Percentiles rank a stretch among this genome's conserved stretches.
Conservation (phyloP, 2,329 filamentous ascomycete species). For the Endothia cerciana region DNA sequence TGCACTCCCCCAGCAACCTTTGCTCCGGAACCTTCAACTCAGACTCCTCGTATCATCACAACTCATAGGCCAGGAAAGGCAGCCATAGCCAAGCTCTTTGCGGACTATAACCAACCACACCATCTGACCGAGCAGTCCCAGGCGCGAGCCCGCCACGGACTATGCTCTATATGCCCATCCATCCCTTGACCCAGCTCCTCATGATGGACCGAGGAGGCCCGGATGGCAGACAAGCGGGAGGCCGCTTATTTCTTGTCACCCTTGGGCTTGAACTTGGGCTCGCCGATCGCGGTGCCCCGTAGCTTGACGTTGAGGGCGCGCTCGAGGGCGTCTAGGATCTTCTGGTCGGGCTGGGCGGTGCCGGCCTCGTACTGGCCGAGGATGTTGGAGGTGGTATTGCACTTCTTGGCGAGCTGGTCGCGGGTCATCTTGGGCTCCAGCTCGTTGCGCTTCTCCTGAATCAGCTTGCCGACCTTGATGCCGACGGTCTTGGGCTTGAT, state of each 20-base stretch:
- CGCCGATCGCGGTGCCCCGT: constrained; percentile 81
- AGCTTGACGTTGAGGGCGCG: constrained; percentile 86
- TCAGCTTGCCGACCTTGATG: constrained; percentile 78
- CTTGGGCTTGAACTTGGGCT: constrained; percentile 64
- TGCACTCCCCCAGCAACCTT: constrained; percentile 10
- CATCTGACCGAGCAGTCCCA: neutral
- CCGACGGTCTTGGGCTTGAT: constrained; percentile 95
- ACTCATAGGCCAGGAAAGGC: constrained; percentile 1
- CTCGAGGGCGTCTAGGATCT: constrained; percentile 78
- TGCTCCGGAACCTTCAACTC: constrained; percentile 1
- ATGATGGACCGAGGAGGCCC: neutral
- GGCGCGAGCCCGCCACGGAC: too few relatives aligned
- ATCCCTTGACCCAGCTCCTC: neutral
- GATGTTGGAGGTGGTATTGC: constrained; percentile 81
- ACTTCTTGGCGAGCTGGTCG: constrained; percentile 82
- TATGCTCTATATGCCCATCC: neutral
- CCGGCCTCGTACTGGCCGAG: constrained; percentile 87
- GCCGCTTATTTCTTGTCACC: constrained; percentile 35
- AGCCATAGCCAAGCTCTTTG: neutral
- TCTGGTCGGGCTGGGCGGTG: constrained; percentile 78
- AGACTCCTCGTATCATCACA: constrained; percentile 6
- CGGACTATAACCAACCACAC: neutral
- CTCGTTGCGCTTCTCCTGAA: constrained; percentile 76
- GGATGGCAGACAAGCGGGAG: neutral
- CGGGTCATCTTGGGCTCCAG: constrained; percentile 96